A percentile compares a stretch with the other conserved stretches of the same genome.
Evolutionary conservation across 2,329 filamentous ascomycete genomes (phyloP).

Genomic region (Basipetospora chlamydospora): DNA sequence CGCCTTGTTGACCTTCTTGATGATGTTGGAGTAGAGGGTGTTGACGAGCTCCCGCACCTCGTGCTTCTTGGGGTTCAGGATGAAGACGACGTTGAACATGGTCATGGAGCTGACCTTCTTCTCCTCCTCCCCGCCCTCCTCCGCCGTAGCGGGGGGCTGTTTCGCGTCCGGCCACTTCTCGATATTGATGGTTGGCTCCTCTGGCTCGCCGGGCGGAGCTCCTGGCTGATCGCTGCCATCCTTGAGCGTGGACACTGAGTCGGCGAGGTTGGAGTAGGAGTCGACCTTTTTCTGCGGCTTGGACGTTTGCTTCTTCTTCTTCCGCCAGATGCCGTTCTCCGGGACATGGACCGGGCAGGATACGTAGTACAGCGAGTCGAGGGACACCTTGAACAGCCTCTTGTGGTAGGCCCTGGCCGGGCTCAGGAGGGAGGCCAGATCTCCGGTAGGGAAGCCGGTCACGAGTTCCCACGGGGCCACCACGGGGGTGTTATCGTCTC

Average conservation of each 20-base stretch:
- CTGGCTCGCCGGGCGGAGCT: conserved; percentile 11
- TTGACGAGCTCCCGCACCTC: conserved; percentile 65
- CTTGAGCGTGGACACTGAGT: background rate
- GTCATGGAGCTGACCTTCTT: conserved; percentile 62
- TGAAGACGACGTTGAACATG: conserved; percentile 97
- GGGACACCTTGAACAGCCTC: conserved; percentile 63
- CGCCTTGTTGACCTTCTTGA: conserved; percentile 83
- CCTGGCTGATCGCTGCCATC: background rate
- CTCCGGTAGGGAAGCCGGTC: conserved; percentile 58
- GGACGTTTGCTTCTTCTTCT: conserved; percentile 17
- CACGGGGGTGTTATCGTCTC: conserved; percentile 40
- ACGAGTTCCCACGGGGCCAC: conserved; percentile 58
- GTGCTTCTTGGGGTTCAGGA: conserved; percentile 64
- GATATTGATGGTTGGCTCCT: conserved; percentile 12
- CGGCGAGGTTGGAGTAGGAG: conserved; percentile 1
- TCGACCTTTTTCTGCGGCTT: background rate
- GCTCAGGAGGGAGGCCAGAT: conserved; percentile 66
- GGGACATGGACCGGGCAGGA: conserved; percentile 74
- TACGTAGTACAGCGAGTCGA: conserved; percentile 67
- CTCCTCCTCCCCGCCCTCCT: conserved; percentile 25
- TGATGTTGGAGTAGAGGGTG: conserved; percentile 69
- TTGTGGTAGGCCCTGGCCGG: conserved; percentile 67
- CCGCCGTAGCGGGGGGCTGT: conserved; percentile 22
- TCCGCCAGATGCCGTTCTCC: conserved; percentile 60
- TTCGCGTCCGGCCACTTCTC: conserved; percentile 10